Conservation (phyloP, 768 basidiomycete genomes). For the Mycena indigotica region DNA sequence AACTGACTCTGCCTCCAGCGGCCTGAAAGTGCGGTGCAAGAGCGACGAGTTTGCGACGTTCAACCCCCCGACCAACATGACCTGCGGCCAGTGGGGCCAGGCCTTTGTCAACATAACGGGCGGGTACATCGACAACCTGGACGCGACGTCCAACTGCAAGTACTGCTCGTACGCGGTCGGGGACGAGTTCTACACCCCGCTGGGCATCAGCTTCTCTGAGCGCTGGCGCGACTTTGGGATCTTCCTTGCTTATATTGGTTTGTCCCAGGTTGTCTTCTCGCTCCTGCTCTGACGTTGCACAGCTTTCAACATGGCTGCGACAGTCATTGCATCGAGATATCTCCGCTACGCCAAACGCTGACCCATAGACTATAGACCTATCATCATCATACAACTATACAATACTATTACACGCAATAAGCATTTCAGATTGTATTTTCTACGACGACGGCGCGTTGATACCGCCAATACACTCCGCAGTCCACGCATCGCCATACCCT, state of each 20-base stretch:
- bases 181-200: conserved; percentile 67
- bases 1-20: conserved; percentile 46
- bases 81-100: conserved; percentile 70
- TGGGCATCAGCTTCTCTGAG: conserved; percentile 64
- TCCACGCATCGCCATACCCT: no score
- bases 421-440: no score
- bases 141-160: conserved; percentile 60
- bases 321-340: no score
- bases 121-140: conserved; percentile 74
- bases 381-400: no score
- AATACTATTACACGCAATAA: no score
- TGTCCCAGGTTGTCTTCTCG: no score
- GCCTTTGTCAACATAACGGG: conserved; percentile 62
- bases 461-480: no score
- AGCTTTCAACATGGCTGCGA: no score
- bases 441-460: no score
- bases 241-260: conserved; percentile 63
- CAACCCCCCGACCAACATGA: conserved; percentile 72
- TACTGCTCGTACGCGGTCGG: conserved; percentile 75
- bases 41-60: conserved; percentile 72
- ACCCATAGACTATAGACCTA: no score
- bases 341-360: no score
- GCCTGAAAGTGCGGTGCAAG: conserved; percentile 63
- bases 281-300: no score
- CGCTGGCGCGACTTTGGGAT: conserved; percentile 75